A percentile compares a stretch with the other conserved stretches of the same genome.
These are phyloP conservation scores for Leishmania amazonensis DNA, from an alignment of 208 protist species.

Conservation along the genomic window DNA sequence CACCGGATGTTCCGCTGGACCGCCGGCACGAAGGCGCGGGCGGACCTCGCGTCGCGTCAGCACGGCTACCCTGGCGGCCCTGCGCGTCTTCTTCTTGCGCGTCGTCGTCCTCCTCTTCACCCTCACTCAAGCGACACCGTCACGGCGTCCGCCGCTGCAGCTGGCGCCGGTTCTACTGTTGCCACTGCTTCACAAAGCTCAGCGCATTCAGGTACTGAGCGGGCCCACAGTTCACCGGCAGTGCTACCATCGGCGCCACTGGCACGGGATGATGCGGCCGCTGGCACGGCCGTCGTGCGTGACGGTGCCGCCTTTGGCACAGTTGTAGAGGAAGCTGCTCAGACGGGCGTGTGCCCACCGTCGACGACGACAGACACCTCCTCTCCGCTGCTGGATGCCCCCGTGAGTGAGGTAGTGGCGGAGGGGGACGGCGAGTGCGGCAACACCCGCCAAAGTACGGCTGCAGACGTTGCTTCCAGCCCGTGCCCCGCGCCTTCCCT, in stretches of 20 bases:
- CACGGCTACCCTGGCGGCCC: constrained; percentile 3
- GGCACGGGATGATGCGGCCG: not conserved
- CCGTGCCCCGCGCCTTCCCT: not conserved
- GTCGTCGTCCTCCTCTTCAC: not conserved
- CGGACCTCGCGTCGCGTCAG: constrained; percentile 30
- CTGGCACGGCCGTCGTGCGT: not conserved
- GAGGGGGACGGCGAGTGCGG: not conserved
- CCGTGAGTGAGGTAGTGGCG: not conserved
- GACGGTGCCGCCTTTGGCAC: not conserved
- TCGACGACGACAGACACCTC: not conserved
- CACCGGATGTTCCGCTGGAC: constrained; percentile 55
- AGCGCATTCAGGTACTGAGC: not conserved
- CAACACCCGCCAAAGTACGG: not conserved
- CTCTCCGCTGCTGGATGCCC: not conserved
- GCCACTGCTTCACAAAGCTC: not conserved
- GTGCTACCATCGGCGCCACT: not conserved
- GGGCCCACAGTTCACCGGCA: not conserved
- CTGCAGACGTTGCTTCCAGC: not conserved
- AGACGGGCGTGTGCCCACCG: not conserved
- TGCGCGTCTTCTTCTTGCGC: constrained; percentile 20
- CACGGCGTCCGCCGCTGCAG: not conserved
- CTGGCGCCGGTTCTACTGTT: not conserved
- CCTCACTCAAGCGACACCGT: not conserved
- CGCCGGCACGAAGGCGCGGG: constrained; percentile 38
- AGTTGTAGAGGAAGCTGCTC: not conserved